A percentile compares a stretch with the other conserved stretches of the same genome.
These are phyloP conservation scores for Myxozyma geophila DNA, from an alignment of 805 yeast genomes.

Conservation along the genomic window DNA sequence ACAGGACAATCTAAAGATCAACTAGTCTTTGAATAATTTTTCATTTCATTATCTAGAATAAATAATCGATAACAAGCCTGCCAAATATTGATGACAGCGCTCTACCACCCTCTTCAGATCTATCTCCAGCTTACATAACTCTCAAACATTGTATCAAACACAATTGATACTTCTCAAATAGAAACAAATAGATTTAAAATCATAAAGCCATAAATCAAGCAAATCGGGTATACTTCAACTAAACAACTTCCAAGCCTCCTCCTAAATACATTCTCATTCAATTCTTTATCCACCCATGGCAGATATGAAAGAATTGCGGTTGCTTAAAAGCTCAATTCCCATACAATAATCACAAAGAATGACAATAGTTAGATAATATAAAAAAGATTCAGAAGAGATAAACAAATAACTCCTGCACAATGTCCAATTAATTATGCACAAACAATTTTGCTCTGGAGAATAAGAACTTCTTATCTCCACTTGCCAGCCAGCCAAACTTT, in stretches of 20 bases:
- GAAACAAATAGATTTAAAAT: neutral
- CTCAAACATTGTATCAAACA: no score
- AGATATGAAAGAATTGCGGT: neutral
- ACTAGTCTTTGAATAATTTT: neutral
- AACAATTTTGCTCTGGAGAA: neutral
- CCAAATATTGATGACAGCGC: no score
- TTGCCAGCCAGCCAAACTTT: neutral
- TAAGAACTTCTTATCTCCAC: neutral
- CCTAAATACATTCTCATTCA: neutral
- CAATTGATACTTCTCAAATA: neutral
- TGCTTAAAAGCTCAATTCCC: no score
- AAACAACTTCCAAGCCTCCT: neutral
- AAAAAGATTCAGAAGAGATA: neutral
- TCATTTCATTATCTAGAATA: neutral
- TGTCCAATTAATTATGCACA: slow-evolving; percentile 1
- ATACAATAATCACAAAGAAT: neutral
- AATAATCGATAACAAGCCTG: no score
- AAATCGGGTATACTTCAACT: neutral
- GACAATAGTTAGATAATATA: neutral
- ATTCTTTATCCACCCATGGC: no score
- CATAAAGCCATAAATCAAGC: neutral
- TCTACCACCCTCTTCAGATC: no score
- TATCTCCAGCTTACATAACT: no score
- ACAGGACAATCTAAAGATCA: no score
- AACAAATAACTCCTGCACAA: slow-evolving; percentile 3